Base-by-base conservation (phyloP, 805 yeast genomes). In the Yamadazyma scolyti region DNA sequence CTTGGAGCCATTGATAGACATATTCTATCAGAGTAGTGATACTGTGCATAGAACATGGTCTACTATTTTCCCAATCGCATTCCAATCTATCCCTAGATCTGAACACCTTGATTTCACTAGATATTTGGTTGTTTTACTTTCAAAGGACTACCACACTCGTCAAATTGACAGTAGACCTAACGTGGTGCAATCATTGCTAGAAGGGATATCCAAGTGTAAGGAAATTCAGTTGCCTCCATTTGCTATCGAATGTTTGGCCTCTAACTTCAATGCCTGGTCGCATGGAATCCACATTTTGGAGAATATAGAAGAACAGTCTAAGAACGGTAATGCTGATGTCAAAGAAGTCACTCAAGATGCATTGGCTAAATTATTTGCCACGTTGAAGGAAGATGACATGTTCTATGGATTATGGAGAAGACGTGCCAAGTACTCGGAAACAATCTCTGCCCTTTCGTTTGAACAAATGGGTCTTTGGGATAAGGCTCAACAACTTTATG, bases 341-440 rank as follows among this genome's bases (percentile, higher is more conserved):
- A 72, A 80, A 16, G 96, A 89, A 36, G 80, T 88, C 3, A 87
- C 85, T 35, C 80, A 82, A 39, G 97, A 93, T 59, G 96, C 98
- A 0, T 59, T 93, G 25, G 77, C 88, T 20, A 97, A 94, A 58
- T 64, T 90, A 55, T 93, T 90, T 48, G 80, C 95, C 4, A 77
- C 82, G 6, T 60, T 93, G 31, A 94, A 87, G 46, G 98, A 93
- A 48, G 95, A 86, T 33, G 98, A 93, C 48, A 84, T 90, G 89
- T 93, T 89, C 54, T 93, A 93, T 54, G 99, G 99, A 3, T 69
- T 88, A 43, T 93, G 99, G 99, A 77, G 97, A 61, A 73, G 97
- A 54, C 73, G 97, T 36, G 95, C 97, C 6, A 90, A 90, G 57
- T 93, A 90, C 52, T 73, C 82, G 6, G 96, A 93, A 52, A 93